Evolutionary conservation across 352 stramenopile genomes (phyloP).

Genomic region (Phytophthora boehmeriae): DNA sequence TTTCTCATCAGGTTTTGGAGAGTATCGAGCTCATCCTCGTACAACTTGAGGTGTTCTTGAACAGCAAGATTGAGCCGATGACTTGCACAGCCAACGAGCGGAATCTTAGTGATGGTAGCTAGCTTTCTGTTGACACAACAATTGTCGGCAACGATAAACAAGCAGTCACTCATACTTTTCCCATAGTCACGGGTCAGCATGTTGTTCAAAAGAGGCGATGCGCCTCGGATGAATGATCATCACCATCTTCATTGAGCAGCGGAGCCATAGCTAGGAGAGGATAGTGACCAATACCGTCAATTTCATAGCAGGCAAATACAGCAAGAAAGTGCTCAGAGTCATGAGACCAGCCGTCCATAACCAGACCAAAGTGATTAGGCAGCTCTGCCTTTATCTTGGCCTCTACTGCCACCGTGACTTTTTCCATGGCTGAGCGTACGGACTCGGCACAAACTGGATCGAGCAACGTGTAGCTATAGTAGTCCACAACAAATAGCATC

Average conservation of each 20-base stretch:
- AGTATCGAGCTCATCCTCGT: not conserved
- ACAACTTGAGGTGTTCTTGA: not conserved
- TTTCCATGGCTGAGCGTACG: not conserved
- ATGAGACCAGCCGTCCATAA: constrained; percentile 9
- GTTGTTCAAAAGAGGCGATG: constrained; percentile 9
- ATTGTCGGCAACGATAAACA: constrained; percentile 24
- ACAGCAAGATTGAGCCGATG: constrained; percentile 22
- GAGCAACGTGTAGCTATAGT: constrained; percentile 3
- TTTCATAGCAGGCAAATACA: constrained; percentile 7
- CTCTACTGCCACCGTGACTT: constrained; percentile 1
- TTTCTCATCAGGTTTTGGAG: constrained; percentile 23
- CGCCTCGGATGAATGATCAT: constrained; percentile 10
- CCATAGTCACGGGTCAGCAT: constrained; percentile 10
- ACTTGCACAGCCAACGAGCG: constrained; percentile 22
- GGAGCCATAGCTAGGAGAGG: constrained; percentile 17
- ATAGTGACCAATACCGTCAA: not conserved
- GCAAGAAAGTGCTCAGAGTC: constrained; percentile 6
- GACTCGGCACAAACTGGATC: not conserved
- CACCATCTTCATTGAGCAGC: constrained; percentile 7
- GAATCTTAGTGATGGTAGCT: constrained; percentile 2
- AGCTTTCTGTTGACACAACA: constrained; percentile 13
- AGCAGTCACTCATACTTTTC: not conserved
- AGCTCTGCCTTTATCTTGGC: constrained; percentile 5
- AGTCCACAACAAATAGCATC: not conserved
- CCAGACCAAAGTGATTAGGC: constrained; percentile 3